Base-by-base conservation (phyloP, 2,329 filamentous ascomycete genomes). In the Hypoxylon sp. region DNA sequence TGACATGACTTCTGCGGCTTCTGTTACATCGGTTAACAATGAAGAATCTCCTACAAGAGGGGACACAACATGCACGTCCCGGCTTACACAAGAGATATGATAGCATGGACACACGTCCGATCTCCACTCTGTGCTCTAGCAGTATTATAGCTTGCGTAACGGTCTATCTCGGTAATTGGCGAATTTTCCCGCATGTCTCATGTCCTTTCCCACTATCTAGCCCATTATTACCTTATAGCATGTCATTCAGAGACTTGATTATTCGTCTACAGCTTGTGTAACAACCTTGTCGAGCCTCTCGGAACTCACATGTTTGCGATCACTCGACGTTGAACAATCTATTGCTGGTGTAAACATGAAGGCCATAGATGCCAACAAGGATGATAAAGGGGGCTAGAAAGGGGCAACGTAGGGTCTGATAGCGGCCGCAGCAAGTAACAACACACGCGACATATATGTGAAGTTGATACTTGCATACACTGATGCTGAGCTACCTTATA, bases 101-200 rank as follows among this genome's bases (percentile, higher is more conserved):
- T 74, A 52, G 58, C 60, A 72, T 70, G 60, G 56, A 67, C 44
- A 57, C 29, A 65, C 57, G 46, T 73, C 53, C 24, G 44, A 53
- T 68, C 70, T 59, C 71, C 73, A 72, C 72, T 35, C 54, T 62
- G 72, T 76, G 65, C 52, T 65, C 67, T 71, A 46, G 56, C 56
- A 70, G 39, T 57, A 70, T 59, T 55, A 62, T 65, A 56, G 53
- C 62, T 70, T 67, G 74, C 74, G 64, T 65, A 39, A 75, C 73
- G n/a, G 51, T 63, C 46, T 62, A 67, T 72, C 58, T 76, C 75
- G 71, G 73, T 75, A 75, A 77, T 75, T 76, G 71, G 67, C 62
- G 67, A 73, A 68, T 73, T 72, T 73, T 75, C 65, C 76, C 73
- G 76, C 67, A 63, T 76, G 76, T 77, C 70, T 77, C 69, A 74